phyloP scores from a whole-genome alignment of 345 rosid genomes.

The Sisymbrium irio region DNA sequence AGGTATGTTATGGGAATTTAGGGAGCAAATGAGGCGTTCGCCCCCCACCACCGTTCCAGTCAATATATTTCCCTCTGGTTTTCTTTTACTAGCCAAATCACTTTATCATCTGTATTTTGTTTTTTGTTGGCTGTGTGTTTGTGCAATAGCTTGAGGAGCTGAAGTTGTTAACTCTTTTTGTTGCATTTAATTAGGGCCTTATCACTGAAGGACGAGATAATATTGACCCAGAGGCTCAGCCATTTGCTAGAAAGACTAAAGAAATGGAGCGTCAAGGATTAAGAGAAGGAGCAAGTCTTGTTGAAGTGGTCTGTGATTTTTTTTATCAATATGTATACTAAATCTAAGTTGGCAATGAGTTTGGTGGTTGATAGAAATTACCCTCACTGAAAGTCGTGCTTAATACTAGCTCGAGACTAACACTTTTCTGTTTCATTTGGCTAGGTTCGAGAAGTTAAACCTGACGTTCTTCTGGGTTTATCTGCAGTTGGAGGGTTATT shows the following conservation, averaged over 20 bases:
- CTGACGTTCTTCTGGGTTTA: conserved; percentile 98
- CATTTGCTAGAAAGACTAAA: conserved; percentile 77
- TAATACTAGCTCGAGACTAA: conserved; percentile 11
- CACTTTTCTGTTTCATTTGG: conserved; percentile 20
- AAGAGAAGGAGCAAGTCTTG: conserved; percentile 82
- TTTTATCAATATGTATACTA: conserved; percentile 4
- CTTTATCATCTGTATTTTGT: neutral
- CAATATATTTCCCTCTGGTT: conserved; percentile 2
- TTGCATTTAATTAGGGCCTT: conserved; percentile 63
- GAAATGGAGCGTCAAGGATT: conserved; percentile 88
- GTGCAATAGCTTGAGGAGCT: conserved; percentile 33
- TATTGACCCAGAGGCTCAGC: conserved; percentile 75
- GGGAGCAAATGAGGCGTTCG: conserved; percentile 7
- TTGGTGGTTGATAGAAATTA: neutral
- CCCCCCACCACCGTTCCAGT: too few relatives aligned
- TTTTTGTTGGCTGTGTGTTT: conserved; percentile 53
- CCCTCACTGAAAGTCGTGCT: neutral
- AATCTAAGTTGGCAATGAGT: conserved; percentile 6
- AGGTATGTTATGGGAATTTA: conserved; percentile 40
- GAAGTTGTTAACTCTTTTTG: conserved; percentile 15
- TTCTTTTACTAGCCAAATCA: neutral
- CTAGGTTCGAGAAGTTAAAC: conserved; percentile 91
- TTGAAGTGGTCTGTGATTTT: conserved; percentile 64
- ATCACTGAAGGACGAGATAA: conserved; percentile 78
- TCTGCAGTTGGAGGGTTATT: conserved; percentile 99